Percentiles rank a stretch among this genome's conserved stretches.
Conservation (phyloP, 371 early-diverging fungal genomes). For the Mucor indicus region DNA sequence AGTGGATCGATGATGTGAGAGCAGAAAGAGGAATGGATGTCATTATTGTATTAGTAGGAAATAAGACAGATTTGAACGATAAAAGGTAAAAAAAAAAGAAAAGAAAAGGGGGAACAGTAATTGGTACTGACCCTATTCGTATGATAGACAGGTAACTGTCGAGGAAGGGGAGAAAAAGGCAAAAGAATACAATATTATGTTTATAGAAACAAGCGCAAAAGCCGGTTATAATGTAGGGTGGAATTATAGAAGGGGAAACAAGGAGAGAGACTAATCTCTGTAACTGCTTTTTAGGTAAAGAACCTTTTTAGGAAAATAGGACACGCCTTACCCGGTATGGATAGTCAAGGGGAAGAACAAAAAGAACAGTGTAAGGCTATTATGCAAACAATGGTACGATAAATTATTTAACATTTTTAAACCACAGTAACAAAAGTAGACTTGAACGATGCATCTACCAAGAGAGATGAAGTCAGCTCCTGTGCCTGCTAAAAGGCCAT, state of each 20-base stretch:
- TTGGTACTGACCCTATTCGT: not conserved
- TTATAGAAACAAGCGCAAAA: slow-evolving; percentile 96
- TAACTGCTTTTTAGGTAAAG: slow-evolving; percentile 57
- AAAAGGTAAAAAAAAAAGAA: slow-evolving; percentile 62
- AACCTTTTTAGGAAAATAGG: slow-evolving; percentile 94
- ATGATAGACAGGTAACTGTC: slow-evolving; percentile 78
- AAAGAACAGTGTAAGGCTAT: slow-evolving; percentile 33
- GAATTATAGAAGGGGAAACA: too few species aligned
- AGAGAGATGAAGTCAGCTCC: slow-evolving; percentile 36
- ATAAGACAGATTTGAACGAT: slow-evolving; percentile 97
- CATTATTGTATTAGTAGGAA: slow-evolving; percentile 98
- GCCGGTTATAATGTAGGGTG: slow-evolving; percentile 83
- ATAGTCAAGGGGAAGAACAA: slow-evolving; percentile 49
- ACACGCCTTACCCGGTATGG: slow-evolving; percentile 91
- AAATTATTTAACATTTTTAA: not conserved
- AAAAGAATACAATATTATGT: slow-evolving; percentile 92
- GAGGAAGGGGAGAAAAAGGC: slow-evolving; percentile 97
- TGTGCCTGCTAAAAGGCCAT: slow-evolving; percentile 39
- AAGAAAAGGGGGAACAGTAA: not conserved
- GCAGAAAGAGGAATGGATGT: slow-evolving; percentile 96
- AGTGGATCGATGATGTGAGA: slow-evolving; percentile 99
- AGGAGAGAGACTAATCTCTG: not conserved
- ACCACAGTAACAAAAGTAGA: slow-evolving; percentile 45
- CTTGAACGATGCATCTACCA: slow-evolving; percentile 30
- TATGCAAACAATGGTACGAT: not conserved